A percentile compares a stretch with the other conserved stretches of the same genome.
Evolutionary conservation across 495 filamentous ascomycete species (phyloP).

Genomic region (Xylaria palmicola): DNA sequence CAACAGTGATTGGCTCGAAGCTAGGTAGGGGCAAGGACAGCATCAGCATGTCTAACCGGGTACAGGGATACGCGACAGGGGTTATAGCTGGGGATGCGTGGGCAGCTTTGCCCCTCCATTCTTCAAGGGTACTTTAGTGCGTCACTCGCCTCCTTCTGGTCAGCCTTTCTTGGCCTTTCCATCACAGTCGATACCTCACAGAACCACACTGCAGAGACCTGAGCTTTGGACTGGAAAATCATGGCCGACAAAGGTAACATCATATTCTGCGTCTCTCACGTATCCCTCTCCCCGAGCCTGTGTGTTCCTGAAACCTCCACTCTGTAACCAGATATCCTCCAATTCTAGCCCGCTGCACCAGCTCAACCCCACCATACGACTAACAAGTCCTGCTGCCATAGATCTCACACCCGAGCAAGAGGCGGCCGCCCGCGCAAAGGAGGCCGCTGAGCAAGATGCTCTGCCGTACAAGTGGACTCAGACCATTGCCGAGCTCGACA

Average conservation of each 20-base stretch:
- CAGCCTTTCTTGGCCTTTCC: background rate
- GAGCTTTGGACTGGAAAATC: no score
- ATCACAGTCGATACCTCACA: background rate
- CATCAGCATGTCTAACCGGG: no score
- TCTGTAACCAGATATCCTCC: background rate
- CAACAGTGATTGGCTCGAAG: background rate
- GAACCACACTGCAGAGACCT: background rate
- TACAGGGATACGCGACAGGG: background rate
- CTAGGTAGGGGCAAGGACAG: background rate
- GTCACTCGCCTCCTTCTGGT: background rate
- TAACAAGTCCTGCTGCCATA: slow-evolving; percentile 17
- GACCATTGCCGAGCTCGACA: slow-evolving; percentile 87
- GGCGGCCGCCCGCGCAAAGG: slow-evolving; percentile 69
- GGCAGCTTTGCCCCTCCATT: slow-evolving; percentile 14
- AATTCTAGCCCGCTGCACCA: background rate
- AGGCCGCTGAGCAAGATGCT: slow-evolving; percentile 82
- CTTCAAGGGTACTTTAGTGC: background rate
- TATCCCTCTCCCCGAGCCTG: no score
- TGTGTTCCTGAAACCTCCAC: background rate
- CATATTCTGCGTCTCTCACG: background rate
- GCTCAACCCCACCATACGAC: slow-evolving; percentile 3
- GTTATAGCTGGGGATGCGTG: background rate
- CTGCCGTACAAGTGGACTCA: slow-evolving; percentile 98
- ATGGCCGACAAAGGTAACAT: slow-evolving; percentile 16
- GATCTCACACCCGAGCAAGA: slow-evolving; percentile 61